A percentile compares a stretch with the other conserved stretches of the same genome.
These are phyloP conservation scores for Ophiostoma triangulosporum DNA, from an alignment of 2,329 filamentous ascomycete genomes.

Conservation along the genomic window DNA sequence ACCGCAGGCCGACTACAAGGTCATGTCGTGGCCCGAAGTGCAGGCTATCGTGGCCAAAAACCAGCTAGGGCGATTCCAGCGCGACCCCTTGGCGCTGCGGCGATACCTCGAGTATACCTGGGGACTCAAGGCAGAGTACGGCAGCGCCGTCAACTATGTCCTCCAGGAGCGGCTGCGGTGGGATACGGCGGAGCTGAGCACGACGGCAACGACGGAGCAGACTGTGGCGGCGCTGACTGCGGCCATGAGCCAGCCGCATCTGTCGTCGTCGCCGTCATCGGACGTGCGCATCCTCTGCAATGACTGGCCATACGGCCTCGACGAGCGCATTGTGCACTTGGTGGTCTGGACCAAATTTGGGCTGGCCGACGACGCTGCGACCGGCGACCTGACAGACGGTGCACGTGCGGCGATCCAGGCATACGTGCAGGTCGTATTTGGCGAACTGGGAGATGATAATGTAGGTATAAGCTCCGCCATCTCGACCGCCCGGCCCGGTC, in stretches of 20 bases:
- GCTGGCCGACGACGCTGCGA: constrained; percentile 51
- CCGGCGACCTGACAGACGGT: constrained; percentile 52
- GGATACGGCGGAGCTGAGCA: constrained; percentile 29
- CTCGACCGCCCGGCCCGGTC: too few species aligned
- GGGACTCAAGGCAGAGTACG: constrained; percentile 50
- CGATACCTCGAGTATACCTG: constrained; percentile 60
- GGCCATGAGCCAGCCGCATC: background rate
- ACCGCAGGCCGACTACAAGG: constrained; percentile 50
- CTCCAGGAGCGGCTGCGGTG: constrained; percentile 57
- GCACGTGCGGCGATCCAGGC: constrained; percentile 52
- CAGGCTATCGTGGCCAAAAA: constrained; percentile 48
- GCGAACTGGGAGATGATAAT: constrained; percentile 35
- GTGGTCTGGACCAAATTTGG: constrained; percentile 90
- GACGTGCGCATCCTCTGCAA: constrained; percentile 52
- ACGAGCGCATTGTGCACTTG: constrained; percentile 63
- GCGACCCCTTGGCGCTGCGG: constrained; percentile 64
- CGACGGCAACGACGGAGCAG: background rate
- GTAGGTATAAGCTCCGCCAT: constrained; percentile 28
- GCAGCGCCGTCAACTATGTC: constrained; percentile 67
- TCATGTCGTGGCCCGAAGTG: constrained; percentile 58
- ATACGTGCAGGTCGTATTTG: constrained; percentile 58
- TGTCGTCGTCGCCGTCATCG: constrained; percentile 17
- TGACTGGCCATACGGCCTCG: constrained; percentile 89
- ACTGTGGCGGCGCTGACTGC: constrained; percentile 27
- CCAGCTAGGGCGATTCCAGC: constrained; percentile 61